A percentile compares a stretch with the other conserved stretches of the same genome.
Evolutionary conservation across 805 yeast species (phyloP).

Genomic region (Saccharomyces mikatae): DNA sequence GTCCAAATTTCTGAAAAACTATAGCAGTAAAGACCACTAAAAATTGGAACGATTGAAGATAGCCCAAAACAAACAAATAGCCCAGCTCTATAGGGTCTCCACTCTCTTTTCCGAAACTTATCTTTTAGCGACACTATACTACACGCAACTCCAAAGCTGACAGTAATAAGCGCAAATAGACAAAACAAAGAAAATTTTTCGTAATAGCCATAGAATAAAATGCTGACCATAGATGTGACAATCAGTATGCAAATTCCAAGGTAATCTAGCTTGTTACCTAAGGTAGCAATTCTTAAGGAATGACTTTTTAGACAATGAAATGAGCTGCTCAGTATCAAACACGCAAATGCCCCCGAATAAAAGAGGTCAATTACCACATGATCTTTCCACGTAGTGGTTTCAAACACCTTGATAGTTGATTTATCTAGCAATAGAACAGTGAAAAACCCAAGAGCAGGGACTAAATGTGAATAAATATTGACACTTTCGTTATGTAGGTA

Average conservation of each 20-base stretch:
- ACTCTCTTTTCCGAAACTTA: constrained; percentile 57
- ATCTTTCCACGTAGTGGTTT: constrained; percentile 37
- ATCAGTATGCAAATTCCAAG: constrained; percentile 65
- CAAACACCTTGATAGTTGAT: constrained; percentile 32
- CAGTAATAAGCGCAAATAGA: constrained; percentile 39
- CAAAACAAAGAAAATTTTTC: constrained; percentile 35
- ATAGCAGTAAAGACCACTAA: constrained; percentile 40
- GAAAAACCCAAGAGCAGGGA: constrained; percentile 32
- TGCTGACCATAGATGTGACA: constrained; percentile 50
- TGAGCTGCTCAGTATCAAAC: constrained; percentile 54
- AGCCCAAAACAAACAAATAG: constrained; percentile 78
- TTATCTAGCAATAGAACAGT: constrained; percentile 21
- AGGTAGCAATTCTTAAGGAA: constrained; percentile 42
- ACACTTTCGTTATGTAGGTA: constrained; percentile 68
- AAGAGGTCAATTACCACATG: constrained; percentile 28
- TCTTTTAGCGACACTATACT: constrained; percentile 55
- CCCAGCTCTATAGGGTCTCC: constrained; percentile 69
- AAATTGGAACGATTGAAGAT: constrained; percentile 64
- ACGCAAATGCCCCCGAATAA: constrained; percentile 48
- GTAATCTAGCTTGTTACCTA: constrained; percentile 68
- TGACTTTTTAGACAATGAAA: constrained; percentile 65
- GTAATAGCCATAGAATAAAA: constrained; percentile 40
- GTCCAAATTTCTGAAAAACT: constrained; percentile 43
- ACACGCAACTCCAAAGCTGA: constrained; percentile 52
- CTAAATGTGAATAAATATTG: constrained; percentile 60